Evolutionary conservation across 2,329 filamentous ascomycete species (phyloP), one percentile per base, ranked within the genome.

Genomic region (Fusarium vanettenii): DNA sequence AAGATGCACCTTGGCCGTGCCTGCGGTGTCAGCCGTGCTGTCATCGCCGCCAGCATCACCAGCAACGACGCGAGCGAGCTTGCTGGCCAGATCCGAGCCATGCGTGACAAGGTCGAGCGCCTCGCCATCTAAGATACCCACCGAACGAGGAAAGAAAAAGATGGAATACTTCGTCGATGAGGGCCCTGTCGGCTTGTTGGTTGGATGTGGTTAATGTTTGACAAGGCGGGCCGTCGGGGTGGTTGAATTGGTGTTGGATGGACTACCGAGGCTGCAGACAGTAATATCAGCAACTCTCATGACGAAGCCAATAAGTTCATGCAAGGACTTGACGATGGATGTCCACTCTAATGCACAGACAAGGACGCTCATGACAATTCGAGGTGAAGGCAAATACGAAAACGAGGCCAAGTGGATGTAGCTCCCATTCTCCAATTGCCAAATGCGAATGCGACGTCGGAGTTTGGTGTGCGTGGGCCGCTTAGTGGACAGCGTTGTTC

Each of bases 31-130:
- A 93, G 90, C 81, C 90, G 96, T 69, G 89, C 95, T 66, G 95
- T 98, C 71, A 98, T 98, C 79, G 93, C 94, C 45, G 92, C 91
- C 72, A 92, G 89, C 80, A 97, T 98, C 85, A 98, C 95, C 77
- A 95, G 93, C 85, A 97, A 97, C 89, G 95, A 97, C 86, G 93
- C 93, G 43, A 94, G 91, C 80, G 95, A 98, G 85, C 89, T 98
- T 70, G 94, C 92, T 84, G 90, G 91, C 81, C 95, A 97, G 89
- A 98, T 98, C 85, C 90, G 93, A 79, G 89, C 92, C 76, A 89
- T 98, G 81, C 97, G 96, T 89, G 94, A 97, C 86, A 97, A 98
- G 91, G 94, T 98, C 66, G 96, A 98, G 90, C 91, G 95, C 80
- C 90, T 98, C 78, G 95, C 96, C 88, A 98, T 98, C 87, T 98